phyloP scores from a whole-genome alignment of 345 rosid species.

The Hypericum perforatum region DNA sequence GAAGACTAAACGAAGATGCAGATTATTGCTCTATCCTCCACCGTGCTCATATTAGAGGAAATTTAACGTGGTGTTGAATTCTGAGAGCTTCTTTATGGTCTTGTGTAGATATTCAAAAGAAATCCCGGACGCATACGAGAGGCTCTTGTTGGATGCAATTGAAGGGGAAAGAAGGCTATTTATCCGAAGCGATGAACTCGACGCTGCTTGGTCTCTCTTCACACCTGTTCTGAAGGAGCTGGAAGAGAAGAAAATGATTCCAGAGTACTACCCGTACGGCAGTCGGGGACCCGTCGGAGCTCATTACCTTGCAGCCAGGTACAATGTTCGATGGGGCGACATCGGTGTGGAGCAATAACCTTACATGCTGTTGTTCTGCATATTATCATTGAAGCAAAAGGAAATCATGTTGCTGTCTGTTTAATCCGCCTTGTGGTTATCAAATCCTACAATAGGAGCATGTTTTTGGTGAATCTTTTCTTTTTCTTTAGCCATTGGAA shows the following conservation, averaged over 20 bases:
- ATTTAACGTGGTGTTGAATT: too few relatives aligned
- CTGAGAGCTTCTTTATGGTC: neutral
- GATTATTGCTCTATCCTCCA: neutral
- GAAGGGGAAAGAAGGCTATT: conserved; percentile 96
- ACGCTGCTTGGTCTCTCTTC: conserved; percentile 91
- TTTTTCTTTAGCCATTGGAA: too few relatives aligned
- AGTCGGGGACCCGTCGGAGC: conserved; percentile 99
- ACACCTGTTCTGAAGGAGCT: conserved; percentile 75
- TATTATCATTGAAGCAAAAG: too few relatives aligned
- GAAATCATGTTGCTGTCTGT: too few relatives aligned
- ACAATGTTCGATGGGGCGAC: conserved; percentile 94
- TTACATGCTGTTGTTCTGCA: too few relatives aligned
- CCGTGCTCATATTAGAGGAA: neutral
- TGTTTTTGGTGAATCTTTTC: too few relatives aligned
- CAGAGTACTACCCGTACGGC: conserved; percentile 93
- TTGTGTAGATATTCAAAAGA: conserved; percentile 71
- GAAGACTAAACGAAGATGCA: neutral
- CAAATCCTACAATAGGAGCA: too few relatives aligned
- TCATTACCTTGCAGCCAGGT: conserved; percentile 89
- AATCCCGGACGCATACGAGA: conserved; percentile 97
- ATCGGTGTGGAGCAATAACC: conserved; percentile 45
- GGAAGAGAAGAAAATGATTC: conserved; percentile 67
- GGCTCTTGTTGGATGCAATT: conserved; percentile 86
- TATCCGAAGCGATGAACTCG: conserved; percentile 91
- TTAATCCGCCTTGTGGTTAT: too few relatives aligned